Evolutionary conservation across 1,284 basidiomycete genomes (phyloP).

Genomic region (Austroboletus olivaceoglutinosus): DNA sequence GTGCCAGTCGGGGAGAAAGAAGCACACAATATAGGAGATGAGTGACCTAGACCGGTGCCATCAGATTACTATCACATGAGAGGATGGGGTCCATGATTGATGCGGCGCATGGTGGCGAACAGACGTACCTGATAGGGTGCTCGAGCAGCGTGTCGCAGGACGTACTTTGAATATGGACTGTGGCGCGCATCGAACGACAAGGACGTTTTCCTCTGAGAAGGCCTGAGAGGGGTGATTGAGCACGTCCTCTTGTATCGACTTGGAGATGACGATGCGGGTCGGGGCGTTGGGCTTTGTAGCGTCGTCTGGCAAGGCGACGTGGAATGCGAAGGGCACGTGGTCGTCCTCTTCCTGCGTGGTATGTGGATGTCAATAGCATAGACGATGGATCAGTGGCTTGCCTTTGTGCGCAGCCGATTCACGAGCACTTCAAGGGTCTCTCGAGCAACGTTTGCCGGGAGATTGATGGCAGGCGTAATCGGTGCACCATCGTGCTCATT

Average conservation of each 20-base stretch:
- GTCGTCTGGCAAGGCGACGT: slow-evolving; percentile 68
- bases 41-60: slow-evolving; percentile 62
- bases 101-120: slow-evolving; percentile 12
- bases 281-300: slow-evolving; percentile 54
- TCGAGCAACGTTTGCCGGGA: slow-evolving; percentile 84
- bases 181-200: slow-evolving; percentile 86
- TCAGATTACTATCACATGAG: slow-evolving; percentile 7
- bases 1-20: slow-evolving; percentile 93
- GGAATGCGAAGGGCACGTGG: slow-evolving; percentile 87
- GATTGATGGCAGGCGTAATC: slow-evolving; percentile 82
- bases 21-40: slow-evolving; percentile 92
- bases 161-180: slow-evolving; percentile 96
- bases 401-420: slow-evolving; percentile 78
- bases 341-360: slow-evolving; percentile 65
- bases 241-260: slow-evolving; percentile 79
- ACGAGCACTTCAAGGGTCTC: slow-evolving; percentile 83
- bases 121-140: slow-evolving; percentile 77
- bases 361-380: slow-evolving; percentile 2
- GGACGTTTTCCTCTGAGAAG: slow-evolving; percentile 84
- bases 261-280: slow-evolving; percentile 74
- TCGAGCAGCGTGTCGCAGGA: slow-evolving; percentile 90
- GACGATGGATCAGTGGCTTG: slow-evolving; percentile 31
- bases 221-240: slow-evolving; percentile 66
- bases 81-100: slow-evolving; percentile 5
- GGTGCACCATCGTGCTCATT: slow-evolving; percentile 79